phyloP scores from a whole-genome alignment of 148 eudicot species.

The Fagopyrum homotropicum region DNA sequence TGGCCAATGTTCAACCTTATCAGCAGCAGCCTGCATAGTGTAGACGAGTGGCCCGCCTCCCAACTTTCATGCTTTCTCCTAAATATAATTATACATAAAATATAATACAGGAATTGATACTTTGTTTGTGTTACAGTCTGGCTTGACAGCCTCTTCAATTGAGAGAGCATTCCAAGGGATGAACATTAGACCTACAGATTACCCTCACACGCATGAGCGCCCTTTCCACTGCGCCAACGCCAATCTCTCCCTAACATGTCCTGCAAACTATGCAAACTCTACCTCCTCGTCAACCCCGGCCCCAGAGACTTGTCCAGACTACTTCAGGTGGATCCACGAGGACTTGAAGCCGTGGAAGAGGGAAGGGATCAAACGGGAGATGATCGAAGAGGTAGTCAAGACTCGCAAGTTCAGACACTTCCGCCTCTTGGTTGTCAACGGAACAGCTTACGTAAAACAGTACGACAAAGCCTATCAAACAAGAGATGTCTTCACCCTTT shows the following conservation, averaged over 20 bases:
- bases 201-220: neutral
- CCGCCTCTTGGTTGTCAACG: constrained; percentile 26
- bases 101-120: too few relatives aligned
- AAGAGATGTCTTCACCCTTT: constrained; percentile 29
- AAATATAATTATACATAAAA: too few relatives aligned
- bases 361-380: constrained; percentile 18
- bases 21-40: too few relatives aligned
- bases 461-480: constrained; percentile 26
- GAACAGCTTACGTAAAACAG: constrained; percentile 29
- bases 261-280: constrained; percentile 11
- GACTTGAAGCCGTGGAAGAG: constrained; percentile 25
- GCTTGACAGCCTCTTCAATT: neutral
- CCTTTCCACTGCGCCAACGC: constrained; percentile 10
- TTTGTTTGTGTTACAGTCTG: constrained; percentile 1
- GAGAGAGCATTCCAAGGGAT: neutral
- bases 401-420: constrained; percentile 19
- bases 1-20: too few relatives aligned
- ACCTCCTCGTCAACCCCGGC: neutral
- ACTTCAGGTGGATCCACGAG: constrained; percentile 26
- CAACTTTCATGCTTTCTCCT: too few relatives aligned
- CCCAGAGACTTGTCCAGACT: constrained; percentile 19
- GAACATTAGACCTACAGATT: neutral
- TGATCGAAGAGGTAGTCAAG: constrained; percentile 23
- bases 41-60: too few relatives aligned
- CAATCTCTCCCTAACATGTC: constrained; percentile 11